Base-by-base conservation (phyloP, 495 filamentous ascomycete species). In the Stereocaulon alpinum region DNA sequence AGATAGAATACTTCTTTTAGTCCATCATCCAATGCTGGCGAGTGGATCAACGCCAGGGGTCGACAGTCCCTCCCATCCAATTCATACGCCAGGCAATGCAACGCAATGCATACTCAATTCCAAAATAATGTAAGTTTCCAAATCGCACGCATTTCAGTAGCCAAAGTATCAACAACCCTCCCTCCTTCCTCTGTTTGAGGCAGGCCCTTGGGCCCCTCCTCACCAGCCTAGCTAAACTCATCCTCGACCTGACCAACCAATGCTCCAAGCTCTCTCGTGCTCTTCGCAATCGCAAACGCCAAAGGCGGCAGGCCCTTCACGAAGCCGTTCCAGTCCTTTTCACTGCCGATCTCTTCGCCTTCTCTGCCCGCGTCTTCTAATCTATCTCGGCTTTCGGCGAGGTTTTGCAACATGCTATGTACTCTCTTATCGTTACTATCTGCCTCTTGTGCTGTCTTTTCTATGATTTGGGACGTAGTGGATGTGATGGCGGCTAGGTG, bases 201-300 rank as follows among this genome's bases (percentile, higher is more conserved):
- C 37, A 40, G 32, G 22, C 29, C 24, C 30, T 29, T 7, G 4
- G 22, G 20, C 20, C 48, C 3, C 45, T 40, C 24, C 24, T 59
- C 37, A 45, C 41, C 17, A 2, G 5, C 18, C 61, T 54, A 65
- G 47, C 66, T 56, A 50, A 65, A 68, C 51, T 79, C 75, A 15
- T 71, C 72, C 20, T 73, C 75, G 6, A 60, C 60, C 40, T 66
- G 70, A 12, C 69, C 60, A 68, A 67, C 11, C 68, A 63, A 50
- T 75, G 72, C 70, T n/a, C 76, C 82, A 53, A 90, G 74, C 67
- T 89, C 86, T 67, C 90, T 94, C 59, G 86, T 90, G 70, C 88
- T 85, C 43, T 87, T 77, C 2, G 88, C 90, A 66, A 93, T 85
- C 73, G 90, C 87, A 70, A 95, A 95, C 18, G 89, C 89, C 62